Evolutionary conservation across 2,329 filamentous ascomycete genomes (phyloP).

Genomic region (Colletotrichum acutatum): DNA sequence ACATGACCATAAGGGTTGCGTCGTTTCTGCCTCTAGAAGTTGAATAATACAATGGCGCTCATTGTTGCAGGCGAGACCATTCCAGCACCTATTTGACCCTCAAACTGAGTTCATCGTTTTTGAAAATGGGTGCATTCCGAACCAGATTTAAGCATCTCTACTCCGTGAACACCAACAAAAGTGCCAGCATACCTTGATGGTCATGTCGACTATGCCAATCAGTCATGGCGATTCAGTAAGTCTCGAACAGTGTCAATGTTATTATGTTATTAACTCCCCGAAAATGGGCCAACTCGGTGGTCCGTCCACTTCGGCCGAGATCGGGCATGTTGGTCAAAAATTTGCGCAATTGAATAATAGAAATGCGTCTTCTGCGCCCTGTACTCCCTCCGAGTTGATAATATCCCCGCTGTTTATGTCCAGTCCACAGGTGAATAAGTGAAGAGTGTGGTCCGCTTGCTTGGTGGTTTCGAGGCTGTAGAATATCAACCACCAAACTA

Average conservation of each 20-base stretch:
- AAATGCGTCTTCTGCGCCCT: background rate
- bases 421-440: background rate
- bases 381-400: background rate
- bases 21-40: background rate
- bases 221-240: background rate
- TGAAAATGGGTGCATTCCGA: background rate
- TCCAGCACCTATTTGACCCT: no score
- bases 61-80: no score
- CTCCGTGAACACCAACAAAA: background rate
- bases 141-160: background rate
- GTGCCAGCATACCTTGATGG: background rate
- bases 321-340: constrained; percentile 10
- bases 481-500: background rate
- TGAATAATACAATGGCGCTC: background rate
- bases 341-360: background rate
- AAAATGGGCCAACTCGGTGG: constrained; percentile 11
- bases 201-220: background rate
- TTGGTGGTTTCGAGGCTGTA: background rate
- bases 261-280: background rate
- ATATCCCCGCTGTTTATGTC: background rate
- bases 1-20: fast-evolving
- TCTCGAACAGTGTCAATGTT: constrained; percentile 2
- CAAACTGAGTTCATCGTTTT: background rate
- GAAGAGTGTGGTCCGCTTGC: no score
- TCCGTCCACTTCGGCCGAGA: constrained; percentile 22